Evolutionary conservation across 2,329 filamentous ascomycete species (phyloP).

Genomic region (Fusarium gaditjirri): DNA sequence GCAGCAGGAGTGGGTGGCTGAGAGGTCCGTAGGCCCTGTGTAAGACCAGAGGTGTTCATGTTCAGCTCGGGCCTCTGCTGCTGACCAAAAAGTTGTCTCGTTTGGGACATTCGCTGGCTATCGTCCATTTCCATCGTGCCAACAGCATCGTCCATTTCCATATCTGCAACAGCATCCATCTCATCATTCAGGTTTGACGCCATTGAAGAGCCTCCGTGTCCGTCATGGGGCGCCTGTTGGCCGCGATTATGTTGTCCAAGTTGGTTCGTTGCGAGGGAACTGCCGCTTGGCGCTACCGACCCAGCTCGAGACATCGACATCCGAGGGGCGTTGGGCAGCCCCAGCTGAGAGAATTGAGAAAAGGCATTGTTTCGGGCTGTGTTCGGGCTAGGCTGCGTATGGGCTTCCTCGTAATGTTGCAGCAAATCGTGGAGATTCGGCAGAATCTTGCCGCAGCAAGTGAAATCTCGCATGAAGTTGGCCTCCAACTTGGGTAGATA

Average conservation of each 20-base stretch:
- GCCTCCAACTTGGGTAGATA: slow-evolving; percentile 97
- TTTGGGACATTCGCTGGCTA: slow-evolving; percentile 73
- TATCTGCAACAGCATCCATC: slow-evolving; percentile 88
- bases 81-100: slow-evolving; percentile 74
- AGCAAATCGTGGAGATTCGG: slow-evolving; percentile 93
- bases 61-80: slow-evolving; percentile 77
- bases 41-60: slow-evolving; percentile 79
- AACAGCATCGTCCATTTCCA: slow-evolving; percentile 93
- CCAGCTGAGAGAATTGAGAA: slow-evolving; percentile 53
- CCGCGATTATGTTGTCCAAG: slow-evolving; percentile 51
- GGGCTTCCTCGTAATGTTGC: slow-evolving; percentile 95
- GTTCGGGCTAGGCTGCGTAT: slow-evolving; percentile 74
- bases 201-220: slow-evolving; percentile 58
- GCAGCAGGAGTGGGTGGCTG: slow-evolving; percentile 87
- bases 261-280: slow-evolving; percentile 45
- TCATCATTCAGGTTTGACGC: slow-evolving; percentile 63
- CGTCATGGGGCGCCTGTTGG: slow-evolving; percentile 44
- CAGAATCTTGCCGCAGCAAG: slow-evolving; percentile 89
- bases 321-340: slow-evolving; percentile 47
- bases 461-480: slow-evolving; percentile 97
- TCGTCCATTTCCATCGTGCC: slow-evolving; percentile 73
- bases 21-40: slow-evolving; percentile 83
- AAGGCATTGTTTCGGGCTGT: slow-evolving; percentile 54
- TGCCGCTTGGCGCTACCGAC: slow-evolving; percentile 45
- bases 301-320: slow-evolving; percentile 49